These are phyloP conservation scores for Datura wrightii DNA, from an alignment of 257 asterid species.

Conservation along the genomic window DNA sequence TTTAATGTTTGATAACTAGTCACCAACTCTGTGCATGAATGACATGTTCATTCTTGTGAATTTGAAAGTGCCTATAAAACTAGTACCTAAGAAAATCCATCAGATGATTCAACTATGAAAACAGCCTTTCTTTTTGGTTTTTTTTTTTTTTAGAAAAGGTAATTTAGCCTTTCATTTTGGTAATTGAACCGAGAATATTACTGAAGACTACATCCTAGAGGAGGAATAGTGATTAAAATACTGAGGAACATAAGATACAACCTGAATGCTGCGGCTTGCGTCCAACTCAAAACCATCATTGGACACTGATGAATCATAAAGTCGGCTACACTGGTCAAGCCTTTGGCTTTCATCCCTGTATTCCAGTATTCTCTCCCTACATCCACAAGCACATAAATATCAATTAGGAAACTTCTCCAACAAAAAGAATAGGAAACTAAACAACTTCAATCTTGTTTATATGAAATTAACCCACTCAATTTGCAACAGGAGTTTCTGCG, in stretches of 20 bases:
- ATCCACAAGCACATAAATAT: constrained; percentile 31
- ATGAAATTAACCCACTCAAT: constrained; percentile 62
- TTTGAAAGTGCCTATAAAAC: constrained; percentile 15
- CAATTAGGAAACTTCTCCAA: not conserved
- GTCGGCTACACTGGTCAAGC: constrained; percentile 85
- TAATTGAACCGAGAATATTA: not conserved
- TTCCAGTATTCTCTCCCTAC: constrained; percentile 85
- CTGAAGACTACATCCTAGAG: not conserved
- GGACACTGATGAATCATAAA: constrained; percentile 81
- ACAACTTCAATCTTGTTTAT: not conserved
- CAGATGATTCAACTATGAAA: not conserved
- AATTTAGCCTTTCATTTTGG: not conserved
- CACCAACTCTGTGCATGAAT: not conserved
- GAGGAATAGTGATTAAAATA: not conserved
- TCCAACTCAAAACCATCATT: constrained; percentile 87
- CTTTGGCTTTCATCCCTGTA: constrained; percentile 93
- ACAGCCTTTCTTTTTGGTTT: not conserved
- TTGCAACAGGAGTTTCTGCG: constrained; percentile 80
- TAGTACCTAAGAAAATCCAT: not conserved
- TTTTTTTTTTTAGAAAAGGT: no score
- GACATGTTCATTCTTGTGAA: not conserved
- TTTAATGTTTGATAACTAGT: not conserved
- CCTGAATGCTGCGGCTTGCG: constrained; percentile 87
- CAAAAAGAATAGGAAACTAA: not conserved
- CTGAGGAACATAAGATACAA: constrained; percentile 30